Evolutionary conservation across 306 rosid genomes (phyloP).

Genomic region (Elaeagnus macrophylla): DNA sequence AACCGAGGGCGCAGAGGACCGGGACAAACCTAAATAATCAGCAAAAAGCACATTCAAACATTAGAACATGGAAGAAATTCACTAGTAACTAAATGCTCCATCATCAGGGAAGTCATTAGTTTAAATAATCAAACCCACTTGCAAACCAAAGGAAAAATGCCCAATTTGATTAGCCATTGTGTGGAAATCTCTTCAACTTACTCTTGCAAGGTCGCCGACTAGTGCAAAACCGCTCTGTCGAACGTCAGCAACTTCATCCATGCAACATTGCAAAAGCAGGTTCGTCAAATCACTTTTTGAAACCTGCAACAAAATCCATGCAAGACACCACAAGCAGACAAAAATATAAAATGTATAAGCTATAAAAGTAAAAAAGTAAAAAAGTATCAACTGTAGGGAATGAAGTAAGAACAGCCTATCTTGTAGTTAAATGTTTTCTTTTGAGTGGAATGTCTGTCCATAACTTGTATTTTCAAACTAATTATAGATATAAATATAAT

Average conservation of each 20-base stretch:
- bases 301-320: slow-evolving; percentile 40
- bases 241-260: slow-evolving; percentile 86
- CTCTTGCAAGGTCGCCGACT: slow-evolving; percentile 97
- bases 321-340: slow-evolving; percentile 15
- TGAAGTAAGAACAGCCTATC: too few relatives aligned
- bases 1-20: slow-evolving; percentile 74
- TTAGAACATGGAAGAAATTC: slow-evolving; percentile 3
- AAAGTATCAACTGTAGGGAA: too few relatives aligned
- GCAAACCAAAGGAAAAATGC: neutral
- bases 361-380: too few relatives aligned
- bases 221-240: slow-evolving; percentile 96
- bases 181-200: slow-evolving; percentile 34
- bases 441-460: too few relatives aligned
- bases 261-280: slow-evolving; percentile 77
- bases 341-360: neutral
- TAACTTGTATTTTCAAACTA: too few relatives aligned
- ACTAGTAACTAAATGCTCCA: slow-evolving; percentile 2
- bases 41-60: slow-evolving; percentile 8
- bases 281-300: slow-evolving; percentile 75
- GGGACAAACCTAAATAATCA: slow-evolving; percentile 69
- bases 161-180: neutral
- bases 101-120: too few relatives aligned
- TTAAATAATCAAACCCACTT: neutral
- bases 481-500: too few relatives aligned
- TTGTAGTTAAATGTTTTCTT: too few relatives aligned